These are phyloP conservation scores for Suhomyces sp. DNA, from an alignment of 805 yeast genomes.

Conservation along the genomic window DNA sequence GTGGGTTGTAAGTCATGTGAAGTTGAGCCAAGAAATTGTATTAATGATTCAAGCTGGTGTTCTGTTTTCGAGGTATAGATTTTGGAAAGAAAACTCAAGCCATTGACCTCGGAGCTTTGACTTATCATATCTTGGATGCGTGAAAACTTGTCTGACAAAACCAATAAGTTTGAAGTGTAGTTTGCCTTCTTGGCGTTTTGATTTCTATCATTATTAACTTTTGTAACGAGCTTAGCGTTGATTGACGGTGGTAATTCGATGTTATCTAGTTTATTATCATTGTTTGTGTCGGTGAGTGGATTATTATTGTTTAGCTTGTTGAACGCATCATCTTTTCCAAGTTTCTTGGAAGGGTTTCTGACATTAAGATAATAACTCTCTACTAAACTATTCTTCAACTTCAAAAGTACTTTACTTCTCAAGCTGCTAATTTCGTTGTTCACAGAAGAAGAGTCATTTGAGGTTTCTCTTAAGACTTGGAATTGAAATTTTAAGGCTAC, in stretches of 20 bases:
- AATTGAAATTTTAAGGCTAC: slow-evolving; percentile 32
- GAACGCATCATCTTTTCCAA: slow-evolving; percentile 11
- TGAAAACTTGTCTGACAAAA: slow-evolving; percentile 12
- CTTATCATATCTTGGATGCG: neutral
- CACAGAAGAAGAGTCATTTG: neutral
- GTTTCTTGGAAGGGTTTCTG: neutral
- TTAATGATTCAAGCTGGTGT: slow-evolving; percentile 8
- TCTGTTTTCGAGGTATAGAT: slow-evolving; percentile 21
- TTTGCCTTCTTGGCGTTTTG: neutral
- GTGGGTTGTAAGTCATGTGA: neutral
- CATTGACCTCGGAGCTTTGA: slow-evolving; percentile 3
- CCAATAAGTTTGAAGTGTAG: slow-evolving; percentile 14
- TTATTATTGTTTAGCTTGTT: slow-evolving; percentile 4
- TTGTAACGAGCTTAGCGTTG: slow-evolving; percentile 28
- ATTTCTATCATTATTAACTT: slow-evolving; percentile 2
- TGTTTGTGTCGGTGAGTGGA: neutral
- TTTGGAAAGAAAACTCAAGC: slow-evolving; percentile 9
- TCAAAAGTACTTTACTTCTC: slow-evolving; percentile 5
- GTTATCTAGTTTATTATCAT: slow-evolving; percentile 27
- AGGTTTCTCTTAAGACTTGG: slow-evolving; percentile 15
- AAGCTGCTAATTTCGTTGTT: slow-evolving; percentile 3
- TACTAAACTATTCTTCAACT: slow-evolving; percentile 15
- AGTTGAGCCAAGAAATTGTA: slow-evolving; percentile 5
- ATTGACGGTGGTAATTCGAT: slow-evolving; percentile 38
- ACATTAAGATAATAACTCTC: slow-evolving; percentile 11